phyloP scores from a whole-genome alignment of 2,329 filamentous ascomycete species.

The Fusarium armeniacum region DNA sequence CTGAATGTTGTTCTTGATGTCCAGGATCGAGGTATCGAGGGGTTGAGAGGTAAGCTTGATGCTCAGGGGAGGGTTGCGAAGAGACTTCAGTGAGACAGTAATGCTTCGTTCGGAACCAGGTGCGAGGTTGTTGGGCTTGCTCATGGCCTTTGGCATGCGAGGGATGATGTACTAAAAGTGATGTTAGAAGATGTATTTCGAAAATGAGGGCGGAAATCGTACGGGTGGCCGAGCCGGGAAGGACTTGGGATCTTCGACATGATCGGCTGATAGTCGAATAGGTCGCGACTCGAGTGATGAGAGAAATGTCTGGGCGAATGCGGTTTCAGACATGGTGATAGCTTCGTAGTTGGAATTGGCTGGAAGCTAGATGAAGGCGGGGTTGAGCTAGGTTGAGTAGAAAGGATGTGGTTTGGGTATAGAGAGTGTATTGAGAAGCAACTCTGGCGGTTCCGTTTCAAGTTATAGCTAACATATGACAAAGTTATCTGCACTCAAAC shows the following conservation, averaged over 20 bases:
- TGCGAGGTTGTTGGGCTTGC: constrained; percentile 62
- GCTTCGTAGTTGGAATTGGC: constrained; percentile 17
- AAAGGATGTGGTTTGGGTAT: neutral
- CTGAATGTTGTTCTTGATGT: constrained; percentile 80
- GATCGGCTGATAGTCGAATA: constrained; percentile 85
- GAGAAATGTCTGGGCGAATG: constrained; percentile 88
- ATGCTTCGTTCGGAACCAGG: constrained; percentile 68
- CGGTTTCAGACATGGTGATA: constrained; percentile 79
- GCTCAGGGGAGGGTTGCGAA: constrained; percentile 80
- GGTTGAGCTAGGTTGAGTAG: constrained; percentile 35
- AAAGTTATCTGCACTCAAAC: neutral
- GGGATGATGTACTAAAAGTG: constrained; percentile 76
- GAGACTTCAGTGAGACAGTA: constrained; percentile 77
- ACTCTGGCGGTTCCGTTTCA: no score
- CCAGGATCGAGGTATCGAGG: constrained; percentile 79
- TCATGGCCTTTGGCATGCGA: constrained; percentile 72
- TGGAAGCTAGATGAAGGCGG: constrained; percentile 41
- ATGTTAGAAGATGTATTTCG: constrained; percentile 16
- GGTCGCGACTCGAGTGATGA: constrained; percentile 82
- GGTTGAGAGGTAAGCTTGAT: constrained; percentile 74
- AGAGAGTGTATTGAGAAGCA: neutral
- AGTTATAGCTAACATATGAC: neutral
- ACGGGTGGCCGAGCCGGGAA: constrained; percentile 85
- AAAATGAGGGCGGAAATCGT: constrained; percentile 45
- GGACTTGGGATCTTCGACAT: constrained; percentile 86